Conservation (phyloP, 1,284 basidiomycete genomes). For the Ceratobasidium sp. region DNA sequence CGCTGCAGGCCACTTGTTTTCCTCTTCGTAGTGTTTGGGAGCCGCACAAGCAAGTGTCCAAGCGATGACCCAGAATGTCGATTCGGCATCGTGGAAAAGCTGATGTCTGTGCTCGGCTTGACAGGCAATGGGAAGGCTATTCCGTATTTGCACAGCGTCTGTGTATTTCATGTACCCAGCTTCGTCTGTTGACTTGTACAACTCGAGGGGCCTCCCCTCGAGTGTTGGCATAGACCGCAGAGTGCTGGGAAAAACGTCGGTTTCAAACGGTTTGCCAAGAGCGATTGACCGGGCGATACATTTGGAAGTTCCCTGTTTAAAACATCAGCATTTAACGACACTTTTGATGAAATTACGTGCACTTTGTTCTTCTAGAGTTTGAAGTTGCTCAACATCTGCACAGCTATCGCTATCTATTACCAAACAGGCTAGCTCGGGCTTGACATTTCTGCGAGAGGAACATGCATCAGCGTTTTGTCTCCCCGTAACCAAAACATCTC, state of each 20-base stretch:
- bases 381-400: neutral
- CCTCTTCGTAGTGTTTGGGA: neutral
- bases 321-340: neutral
- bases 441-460: neutral
- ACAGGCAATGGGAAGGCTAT: too few relatives aligned
- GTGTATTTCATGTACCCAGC: neutral
- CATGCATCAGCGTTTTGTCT: too few relatives aligned
- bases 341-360: neutral
- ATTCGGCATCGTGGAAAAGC: conserved; percentile 22
- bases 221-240: neutral
- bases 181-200: neutral
- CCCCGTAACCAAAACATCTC: neutral
- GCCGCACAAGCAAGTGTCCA: conserved; percentile 1
- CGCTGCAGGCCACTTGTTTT: neutral
- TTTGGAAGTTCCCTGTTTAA: conserved; percentile 1
- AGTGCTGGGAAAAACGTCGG: neutral
- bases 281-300: conserved; percentile 9
- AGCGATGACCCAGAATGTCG: conserved; percentile 1
- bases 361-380: neutral
- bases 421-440: neutral
- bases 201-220: neutral
- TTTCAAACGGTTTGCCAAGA: neutral
- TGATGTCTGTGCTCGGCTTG: neutral
- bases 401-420: neutral
- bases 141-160: neutral